A percentile compares a stretch with the other conserved stretches of the same genome.
These are phyloP conservation scores for Ensete glaucum DNA, from an alignment of 176 grass and related monocot genomes.

Conservation along the genomic window DNA sequence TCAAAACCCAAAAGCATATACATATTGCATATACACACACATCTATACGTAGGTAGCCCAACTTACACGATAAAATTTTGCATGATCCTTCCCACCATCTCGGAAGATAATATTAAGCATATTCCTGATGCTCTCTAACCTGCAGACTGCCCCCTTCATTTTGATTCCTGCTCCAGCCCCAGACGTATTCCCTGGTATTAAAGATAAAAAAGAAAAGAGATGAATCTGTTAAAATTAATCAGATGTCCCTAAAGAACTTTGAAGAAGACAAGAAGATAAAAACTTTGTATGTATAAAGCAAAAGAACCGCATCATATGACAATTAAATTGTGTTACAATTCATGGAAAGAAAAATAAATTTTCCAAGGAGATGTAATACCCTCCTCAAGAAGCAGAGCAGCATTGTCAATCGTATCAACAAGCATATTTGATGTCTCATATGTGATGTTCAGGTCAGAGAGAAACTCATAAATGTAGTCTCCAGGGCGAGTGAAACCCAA, in stretches of 20 bases:
- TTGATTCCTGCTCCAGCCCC: slow-evolving; percentile 36
- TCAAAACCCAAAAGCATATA: slow-evolving; percentile 9
- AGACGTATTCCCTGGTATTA: slow-evolving; percentile 51
- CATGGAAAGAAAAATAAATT: slow-evolving; percentile 8
- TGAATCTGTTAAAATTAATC: slow-evolving; percentile 17
- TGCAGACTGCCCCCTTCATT: slow-evolving; percentile 59
- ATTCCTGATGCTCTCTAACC: slow-evolving; percentile 79
- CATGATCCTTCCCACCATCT: slow-evolving; percentile 75
- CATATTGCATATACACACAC: slow-evolving; percentile 2
- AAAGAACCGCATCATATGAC: neutral
- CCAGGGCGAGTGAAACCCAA: slow-evolving; percentile 66
- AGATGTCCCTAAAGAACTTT: slow-evolving; percentile 8
- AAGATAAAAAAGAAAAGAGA: slow-evolving; percentile 20
- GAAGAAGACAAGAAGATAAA: slow-evolving; percentile 14
- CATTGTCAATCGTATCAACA: slow-evolving; percentile 78
- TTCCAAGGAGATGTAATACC: slow-evolving; percentile 35
- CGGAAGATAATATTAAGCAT: slow-evolving; percentile 87
- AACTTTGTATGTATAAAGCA: neutral
- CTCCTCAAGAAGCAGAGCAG: slow-evolving; percentile 82
- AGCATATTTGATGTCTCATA: slow-evolving; percentile 85
- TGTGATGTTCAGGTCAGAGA: slow-evolving; percentile 88
- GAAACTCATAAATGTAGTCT: slow-evolving; percentile 84
- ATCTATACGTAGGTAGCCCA: slow-evolving; percentile 5
- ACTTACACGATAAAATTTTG: slow-evolving; percentile 89
- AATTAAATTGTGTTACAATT: neutral